Evolutionary conservation across 116 monocot genomes (phyloP).

Genomic region (Phalaenopsis hybrid): DNA sequence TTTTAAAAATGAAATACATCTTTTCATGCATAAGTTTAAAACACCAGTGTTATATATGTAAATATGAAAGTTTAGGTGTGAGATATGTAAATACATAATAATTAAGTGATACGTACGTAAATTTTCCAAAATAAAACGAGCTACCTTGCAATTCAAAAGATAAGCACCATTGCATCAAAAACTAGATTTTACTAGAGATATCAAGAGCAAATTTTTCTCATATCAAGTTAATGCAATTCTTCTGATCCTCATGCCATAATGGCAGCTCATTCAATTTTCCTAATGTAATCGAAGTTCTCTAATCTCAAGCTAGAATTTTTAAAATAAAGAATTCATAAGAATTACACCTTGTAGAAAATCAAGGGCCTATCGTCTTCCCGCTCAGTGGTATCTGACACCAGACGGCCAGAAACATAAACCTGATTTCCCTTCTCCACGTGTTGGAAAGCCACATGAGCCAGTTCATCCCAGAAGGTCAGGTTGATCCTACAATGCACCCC

Average conservation of each 20-base stretch:
- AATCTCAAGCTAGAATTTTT: background rate
- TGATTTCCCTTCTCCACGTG: constrained; percentile 75
- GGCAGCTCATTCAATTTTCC: background rate
- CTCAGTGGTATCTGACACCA: constrained; percentile 62
- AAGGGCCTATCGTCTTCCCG: constrained; percentile 46
- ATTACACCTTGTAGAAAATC: constrained; percentile 72
- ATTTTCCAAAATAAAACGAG: background rate
- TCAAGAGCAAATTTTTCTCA: no score
- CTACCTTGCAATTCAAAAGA: background rate
- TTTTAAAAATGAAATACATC: no score
- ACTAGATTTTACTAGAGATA: background rate
- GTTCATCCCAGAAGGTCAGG: constrained; percentile 81
- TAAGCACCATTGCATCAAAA: background rate
- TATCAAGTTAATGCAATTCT: background rate
- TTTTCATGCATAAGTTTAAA: no score
- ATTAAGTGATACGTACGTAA: no score
- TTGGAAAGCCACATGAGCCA: constrained; percentile 74
- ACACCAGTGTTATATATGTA: no score
- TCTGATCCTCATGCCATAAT: background rate
- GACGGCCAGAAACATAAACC: constrained; percentile 66
- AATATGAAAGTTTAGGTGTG: no score
- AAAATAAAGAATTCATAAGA: background rate
- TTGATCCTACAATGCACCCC: constrained; percentile 48
- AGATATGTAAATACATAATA: no score
- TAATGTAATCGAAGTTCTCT: background rate